A percentile compares a stretch with the other conserved stretches of the same genome.
Evolutionary conservation across 176 grass and related monocot species (phyloP).

Genomic region (Urochloa ruziziensis): DNA sequence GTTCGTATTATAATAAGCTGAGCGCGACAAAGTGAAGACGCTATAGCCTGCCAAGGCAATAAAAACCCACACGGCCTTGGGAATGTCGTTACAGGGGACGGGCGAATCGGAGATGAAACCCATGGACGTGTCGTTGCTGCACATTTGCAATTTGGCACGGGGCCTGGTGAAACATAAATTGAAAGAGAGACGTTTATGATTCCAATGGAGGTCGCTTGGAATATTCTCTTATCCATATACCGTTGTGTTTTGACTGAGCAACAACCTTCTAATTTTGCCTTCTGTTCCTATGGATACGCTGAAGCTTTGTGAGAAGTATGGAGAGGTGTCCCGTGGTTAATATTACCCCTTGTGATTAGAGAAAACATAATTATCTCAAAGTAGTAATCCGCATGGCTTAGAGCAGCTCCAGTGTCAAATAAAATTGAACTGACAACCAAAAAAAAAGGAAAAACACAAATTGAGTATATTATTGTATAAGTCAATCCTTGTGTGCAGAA

Average conservation of each 20-base stretch:
- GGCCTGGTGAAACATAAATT: neutral
- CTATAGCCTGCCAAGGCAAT: too few species aligned
- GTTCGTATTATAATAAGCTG: too few species aligned
- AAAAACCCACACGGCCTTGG: too few species aligned
- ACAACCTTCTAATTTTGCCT: neutral
- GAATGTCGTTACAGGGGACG: neutral
- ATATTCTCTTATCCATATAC: neutral
- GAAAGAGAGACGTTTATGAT: neutral
- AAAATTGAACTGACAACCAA: too few species aligned
- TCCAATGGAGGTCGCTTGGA: constrained; percentile 5
- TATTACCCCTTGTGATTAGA: neutral
- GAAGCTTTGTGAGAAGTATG: neutral
- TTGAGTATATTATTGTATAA: too few species aligned
- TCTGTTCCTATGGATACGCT: neutral
- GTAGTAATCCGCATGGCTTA: too few species aligned
- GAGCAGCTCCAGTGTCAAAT: too few species aligned
- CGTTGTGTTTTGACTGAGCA: neutral
- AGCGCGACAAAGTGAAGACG: too few species aligned
- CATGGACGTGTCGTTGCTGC: constrained; percentile 3
- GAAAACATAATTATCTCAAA: too few species aligned
- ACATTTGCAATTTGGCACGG: neutral
- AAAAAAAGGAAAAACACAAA: too few species aligned
- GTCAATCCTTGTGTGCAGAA: too few species aligned
- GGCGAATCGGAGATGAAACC: neutral
- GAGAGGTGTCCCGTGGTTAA: neutral